Conservation (phyloP, 1,284 basidiomycete species). For the Ceratobasidium sp. region DNA sequence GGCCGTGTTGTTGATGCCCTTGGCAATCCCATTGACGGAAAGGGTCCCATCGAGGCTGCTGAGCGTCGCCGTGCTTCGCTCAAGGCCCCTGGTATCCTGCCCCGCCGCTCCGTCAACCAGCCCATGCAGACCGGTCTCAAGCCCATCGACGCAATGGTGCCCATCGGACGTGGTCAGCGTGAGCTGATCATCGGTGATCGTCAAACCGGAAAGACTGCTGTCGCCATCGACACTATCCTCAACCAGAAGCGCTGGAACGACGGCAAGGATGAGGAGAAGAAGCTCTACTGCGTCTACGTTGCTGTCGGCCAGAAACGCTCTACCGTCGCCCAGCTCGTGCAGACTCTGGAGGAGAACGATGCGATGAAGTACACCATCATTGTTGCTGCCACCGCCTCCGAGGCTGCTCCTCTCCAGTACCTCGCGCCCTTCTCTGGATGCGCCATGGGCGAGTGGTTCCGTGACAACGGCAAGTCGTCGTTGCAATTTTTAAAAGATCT, state of each 20-base stretch:
- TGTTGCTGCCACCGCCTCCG: constrained; percentile 98
- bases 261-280: constrained; percentile 94
- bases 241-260: constrained; percentile 99
- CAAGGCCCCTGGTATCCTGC: constrained; percentile 99
- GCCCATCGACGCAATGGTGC: constrained; percentile 99
- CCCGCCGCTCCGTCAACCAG: constrained; percentile 99
- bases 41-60: constrained; percentile 93
- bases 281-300: constrained; percentile 99
- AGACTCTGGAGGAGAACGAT: constrained; percentile 99
- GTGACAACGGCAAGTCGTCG: constrained; percentile 94
- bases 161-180: constrained; percentile 99
- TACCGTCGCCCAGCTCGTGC: constrained; percentile 98
- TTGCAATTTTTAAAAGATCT: neutral
- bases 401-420: constrained; percentile 98
- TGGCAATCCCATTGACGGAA: constrained; percentile 99
- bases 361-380: constrained; percentile 99
- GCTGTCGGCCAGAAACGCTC: constrained; percentile 99
- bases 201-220: constrained; percentile 99
- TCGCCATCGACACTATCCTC: constrained; percentile 99
- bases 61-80: constrained; percentile 96
- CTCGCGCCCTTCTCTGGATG: constrained; percentile 99
- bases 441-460: constrained; percentile 99
- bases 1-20: constrained; percentile 99
- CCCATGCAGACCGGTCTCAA: constrained; percentile 99
- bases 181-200: constrained; percentile 99